Base-by-base conservation (phyloP, 352 stramenopile genomes). In the Phytophthora aleatoria region DNA sequence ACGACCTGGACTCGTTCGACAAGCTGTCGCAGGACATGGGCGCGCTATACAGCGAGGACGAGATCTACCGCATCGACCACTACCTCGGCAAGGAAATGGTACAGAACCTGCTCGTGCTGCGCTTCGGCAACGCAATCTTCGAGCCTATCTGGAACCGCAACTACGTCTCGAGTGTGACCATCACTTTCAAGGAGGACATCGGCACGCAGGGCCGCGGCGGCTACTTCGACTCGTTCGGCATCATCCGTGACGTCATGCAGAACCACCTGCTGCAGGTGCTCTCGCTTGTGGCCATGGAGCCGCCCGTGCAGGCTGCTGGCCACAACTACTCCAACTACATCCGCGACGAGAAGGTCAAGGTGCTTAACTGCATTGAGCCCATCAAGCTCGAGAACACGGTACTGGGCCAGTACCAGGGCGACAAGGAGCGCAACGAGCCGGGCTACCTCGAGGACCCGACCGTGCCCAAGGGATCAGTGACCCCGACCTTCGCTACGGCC, bases 261-360 rank as follows among this genome's bases (percentile, higher is more conserved):
- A 99, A 99, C 83, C 98, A 99, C 75, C 79, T 99, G 56, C 83
- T 99, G 45, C 97, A 99, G 69, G 96, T 99, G 44, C 86, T 99
- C 35, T 97, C 94, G 16, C 77, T 99, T 5, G 74, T 99, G 16
- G 92, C 95, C 24, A 99, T 99, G 97, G 97, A 98, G 64, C 87
- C 90, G 36, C 96, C 96, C 63, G 66, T 94, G 52, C 64, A 86
- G 82, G 67, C 84, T 55, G 89, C 76, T 61, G 91, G 93, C 28
- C 88, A 96, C 38, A 91, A 98, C 59, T 91, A 93, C 64, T 85
- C 85, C 8, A 92, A 95, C 76, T 95, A 90, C 69, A 97, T 99
- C 51, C 94, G 96, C 33, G 94, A 99, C 79, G 96, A 98, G 69
- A 99, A 99, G 79, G 97, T 99, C 53, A 96, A 98, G 68, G 94